Evolutionary conservation across 805 yeast species (phyloP).

Genomic region (Kodamaea neixiangensis): DNA sequence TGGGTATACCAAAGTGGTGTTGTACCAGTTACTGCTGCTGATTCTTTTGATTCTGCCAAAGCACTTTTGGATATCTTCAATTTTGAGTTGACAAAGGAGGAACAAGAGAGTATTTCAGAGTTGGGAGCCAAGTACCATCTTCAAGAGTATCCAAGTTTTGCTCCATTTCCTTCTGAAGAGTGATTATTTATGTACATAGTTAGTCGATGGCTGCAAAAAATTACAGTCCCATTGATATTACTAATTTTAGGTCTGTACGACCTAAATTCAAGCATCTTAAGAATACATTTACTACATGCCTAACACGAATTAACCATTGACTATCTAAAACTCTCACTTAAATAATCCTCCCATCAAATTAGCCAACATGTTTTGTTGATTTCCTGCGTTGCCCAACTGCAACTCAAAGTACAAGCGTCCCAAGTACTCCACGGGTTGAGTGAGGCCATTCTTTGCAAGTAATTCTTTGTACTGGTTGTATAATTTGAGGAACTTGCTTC

Average conservation of each 20-base stretch:
- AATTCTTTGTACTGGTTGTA: conserved; percentile 48
- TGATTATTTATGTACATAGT: not conserved
- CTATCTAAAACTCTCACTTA: conserved; percentile 21
- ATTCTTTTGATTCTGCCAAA: conserved; percentile 59
- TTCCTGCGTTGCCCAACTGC: conserved; percentile 39
- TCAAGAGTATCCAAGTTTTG: not conserved
- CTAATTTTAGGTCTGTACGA: no score
- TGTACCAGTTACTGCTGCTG: conserved; percentile 80
- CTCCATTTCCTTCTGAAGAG: not conserved
- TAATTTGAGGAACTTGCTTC: conserved; percentile 53
- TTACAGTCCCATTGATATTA: no score
- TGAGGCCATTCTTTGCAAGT: conserved; percentile 36
- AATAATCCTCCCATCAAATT: conserved; percentile 65
- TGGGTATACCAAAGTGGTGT: conserved; percentile 82
- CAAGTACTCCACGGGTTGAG: conserved; percentile 51
- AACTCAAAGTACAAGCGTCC: conserved; percentile 68
- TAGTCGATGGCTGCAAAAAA: not conserved
- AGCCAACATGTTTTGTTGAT: conserved; percentile 46
- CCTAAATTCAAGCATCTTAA: no score
- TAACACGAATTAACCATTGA: no score
- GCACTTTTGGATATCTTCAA: conserved; percentile 60
- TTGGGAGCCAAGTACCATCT: conserved; percentile 26
- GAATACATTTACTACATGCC: no score
- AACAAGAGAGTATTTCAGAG: conserved; percentile 80
- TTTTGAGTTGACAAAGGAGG: conserved; percentile 47